Conservation (phyloP, 306 rosid genomes). For the Cercis canadensis region DNA sequence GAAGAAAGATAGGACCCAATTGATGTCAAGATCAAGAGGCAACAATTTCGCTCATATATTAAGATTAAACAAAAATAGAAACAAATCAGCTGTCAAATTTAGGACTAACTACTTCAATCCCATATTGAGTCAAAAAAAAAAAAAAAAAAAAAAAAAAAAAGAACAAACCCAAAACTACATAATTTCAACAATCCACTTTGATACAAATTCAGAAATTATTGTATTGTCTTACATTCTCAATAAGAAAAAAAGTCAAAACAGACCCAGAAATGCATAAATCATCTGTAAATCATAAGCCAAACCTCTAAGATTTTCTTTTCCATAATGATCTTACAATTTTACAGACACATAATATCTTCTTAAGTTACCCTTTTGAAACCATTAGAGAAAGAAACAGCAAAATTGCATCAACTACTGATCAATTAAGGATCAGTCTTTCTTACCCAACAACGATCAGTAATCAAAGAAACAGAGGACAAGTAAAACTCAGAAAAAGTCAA, state of each 20-base stretch:
- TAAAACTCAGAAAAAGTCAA: no score
- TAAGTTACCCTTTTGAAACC: no score
- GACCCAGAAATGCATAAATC: background rate
- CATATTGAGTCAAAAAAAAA: background rate
- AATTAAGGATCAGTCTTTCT: no score
- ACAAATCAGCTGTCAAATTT: background rate
- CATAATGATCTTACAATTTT: background rate
- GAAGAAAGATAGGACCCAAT: background rate
- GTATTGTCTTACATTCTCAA: background rate
- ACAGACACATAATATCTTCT: background rate
- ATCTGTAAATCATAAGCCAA: background rate
- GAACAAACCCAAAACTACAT: no score
- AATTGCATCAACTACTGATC: no score
- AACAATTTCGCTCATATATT: background rate
- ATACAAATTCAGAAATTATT: no score
- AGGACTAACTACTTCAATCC: background rate
- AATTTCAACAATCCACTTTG: no score
- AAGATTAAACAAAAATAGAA: background rate
- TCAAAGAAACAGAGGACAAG: no score
- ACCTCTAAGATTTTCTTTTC: background rate
- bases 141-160: no score
- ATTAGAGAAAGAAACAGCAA: no score
- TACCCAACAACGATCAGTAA: no score
- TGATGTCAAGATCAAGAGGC: background rate
- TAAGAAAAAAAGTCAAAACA: background rate